phyloP scores from a whole-genome alignment of 2,329 filamentous ascomycete species.

The Fusarium nurragi region DNA sequence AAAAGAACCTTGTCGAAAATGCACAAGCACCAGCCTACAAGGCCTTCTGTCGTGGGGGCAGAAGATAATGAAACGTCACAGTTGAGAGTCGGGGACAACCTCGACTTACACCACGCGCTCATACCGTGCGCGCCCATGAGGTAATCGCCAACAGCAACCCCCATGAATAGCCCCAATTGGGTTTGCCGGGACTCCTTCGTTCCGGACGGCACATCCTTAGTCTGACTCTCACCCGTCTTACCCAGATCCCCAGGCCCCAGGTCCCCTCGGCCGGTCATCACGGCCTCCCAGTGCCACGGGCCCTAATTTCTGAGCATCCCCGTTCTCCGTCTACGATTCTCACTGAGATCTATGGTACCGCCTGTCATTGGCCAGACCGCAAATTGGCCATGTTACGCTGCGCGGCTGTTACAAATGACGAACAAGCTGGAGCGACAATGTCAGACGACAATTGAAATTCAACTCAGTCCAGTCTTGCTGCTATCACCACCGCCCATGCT shows the following conservation, averaged over 20 bases:
- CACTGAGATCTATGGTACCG: constrained; percentile 42
- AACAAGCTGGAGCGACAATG: neutral
- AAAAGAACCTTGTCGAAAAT: constrained; percentile 16
- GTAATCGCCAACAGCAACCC: constrained; percentile 4
- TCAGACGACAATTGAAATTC: neutral
- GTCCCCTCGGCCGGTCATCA: constrained; percentile 9
- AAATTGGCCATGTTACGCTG: constrained; percentile 1
- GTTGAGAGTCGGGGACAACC: constrained; percentile 21
- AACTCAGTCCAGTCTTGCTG: neutral
- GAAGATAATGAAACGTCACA: constrained; percentile 35
- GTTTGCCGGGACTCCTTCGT: constrained; percentile 13
- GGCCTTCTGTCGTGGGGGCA: constrained; percentile 20
- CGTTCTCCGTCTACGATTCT: constrained; percentile 21
- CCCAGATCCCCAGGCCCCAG: neutral
- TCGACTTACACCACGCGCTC: constrained; percentile 10
- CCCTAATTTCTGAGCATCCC: constrained; percentile 29
- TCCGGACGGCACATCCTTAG: constrained; percentile 12
- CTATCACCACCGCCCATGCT: neutral
- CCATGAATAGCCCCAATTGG: constrained; percentile 17
- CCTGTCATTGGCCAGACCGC: constrained; percentile 28
- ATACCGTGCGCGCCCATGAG: neutral
- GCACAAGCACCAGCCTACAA: too few relatives aligned
- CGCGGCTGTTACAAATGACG: constrained; percentile 3
- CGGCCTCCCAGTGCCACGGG: constrained; percentile 34
- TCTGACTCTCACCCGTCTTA: constrained; percentile 5